Evolutionary conservation across 805 yeast species (phyloP).

Genomic region (Metschnikowia lachancei): DNA sequence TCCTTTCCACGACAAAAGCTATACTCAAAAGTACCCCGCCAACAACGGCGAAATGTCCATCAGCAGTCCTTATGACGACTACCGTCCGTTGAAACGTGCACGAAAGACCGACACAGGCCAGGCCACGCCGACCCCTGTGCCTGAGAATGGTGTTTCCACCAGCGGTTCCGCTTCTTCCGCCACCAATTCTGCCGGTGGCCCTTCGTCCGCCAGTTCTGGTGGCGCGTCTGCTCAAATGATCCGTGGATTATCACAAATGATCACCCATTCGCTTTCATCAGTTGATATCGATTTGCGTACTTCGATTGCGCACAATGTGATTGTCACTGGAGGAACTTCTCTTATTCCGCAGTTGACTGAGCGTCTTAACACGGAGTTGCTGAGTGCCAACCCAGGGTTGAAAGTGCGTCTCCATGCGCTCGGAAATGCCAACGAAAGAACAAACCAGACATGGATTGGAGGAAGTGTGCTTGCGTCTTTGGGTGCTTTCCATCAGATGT

Average conservation of each 20-base stretch:
- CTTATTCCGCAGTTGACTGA: slow-evolving; percentile 80
- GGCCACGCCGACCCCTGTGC: slow-evolving; percentile 25
- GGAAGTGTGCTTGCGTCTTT: slow-evolving; percentile 84
- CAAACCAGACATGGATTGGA: slow-evolving; percentile 85
- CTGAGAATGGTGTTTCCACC: slow-evolving; percentile 14
- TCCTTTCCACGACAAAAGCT: slow-evolving; percentile 26
- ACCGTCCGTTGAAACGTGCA: slow-evolving; percentile 68
- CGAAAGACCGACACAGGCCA: slow-evolving; percentile 41
- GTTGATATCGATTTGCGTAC: slow-evolving; percentile 83
- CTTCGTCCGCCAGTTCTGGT: too few relatives aligned
- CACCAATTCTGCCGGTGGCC: too few relatives aligned
- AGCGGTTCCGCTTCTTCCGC: too few relatives aligned
- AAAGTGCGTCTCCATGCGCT: slow-evolving; percentile 80
- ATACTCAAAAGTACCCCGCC: slow-evolving; percentile 30
- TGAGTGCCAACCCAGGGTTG: slow-evolving; percentile 72
- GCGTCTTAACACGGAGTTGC: slow-evolving; percentile 67
- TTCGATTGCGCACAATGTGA: slow-evolving; percentile 82
- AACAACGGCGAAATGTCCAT: slow-evolving; percentile 54
- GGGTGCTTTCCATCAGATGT: slow-evolving; percentile 92
- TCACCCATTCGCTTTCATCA: slow-evolving; percentile 51
- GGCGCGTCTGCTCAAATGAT: slow-evolving; percentile 16
- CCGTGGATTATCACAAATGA: slow-evolving; percentile 59
- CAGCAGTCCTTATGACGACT: slow-evolving; percentile 53
- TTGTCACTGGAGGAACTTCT: slow-evolving; percentile 81
- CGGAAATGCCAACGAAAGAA: slow-evolving; percentile 75